These are phyloP conservation scores for Chamaecrista fasciculata DNA, from an alignment of 306 rosid species.

Conservation along the genomic window DNA sequence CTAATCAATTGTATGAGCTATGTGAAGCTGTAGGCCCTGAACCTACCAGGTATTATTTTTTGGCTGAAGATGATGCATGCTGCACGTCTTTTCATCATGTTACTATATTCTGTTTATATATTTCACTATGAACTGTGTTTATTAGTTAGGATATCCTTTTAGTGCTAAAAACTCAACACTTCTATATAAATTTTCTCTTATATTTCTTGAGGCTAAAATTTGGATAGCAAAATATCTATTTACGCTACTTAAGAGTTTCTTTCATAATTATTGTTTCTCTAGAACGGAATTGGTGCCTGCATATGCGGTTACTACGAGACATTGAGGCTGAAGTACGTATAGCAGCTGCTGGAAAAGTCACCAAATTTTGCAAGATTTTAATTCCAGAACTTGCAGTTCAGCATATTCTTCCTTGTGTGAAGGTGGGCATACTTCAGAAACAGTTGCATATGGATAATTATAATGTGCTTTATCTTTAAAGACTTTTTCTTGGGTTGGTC, in stretches of 20 bases:
- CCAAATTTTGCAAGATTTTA: conserved; percentile 88
- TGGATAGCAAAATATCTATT: not conserved
- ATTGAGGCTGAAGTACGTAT: conserved; percentile 99
- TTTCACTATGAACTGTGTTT: conserved; percentile 10
- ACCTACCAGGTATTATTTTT: conserved; percentile 71
- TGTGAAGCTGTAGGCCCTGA: conserved; percentile 99
- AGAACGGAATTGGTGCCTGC: conserved; percentile 96
- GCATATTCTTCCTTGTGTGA: conserved; percentile 96
- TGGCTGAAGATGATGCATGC: not conserved
- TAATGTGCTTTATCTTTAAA: conserved; percentile 6
- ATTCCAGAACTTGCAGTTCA: conserved; percentile 86
- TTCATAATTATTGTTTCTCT: conserved; percentile 24
- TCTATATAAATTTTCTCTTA: conserved; percentile 15
- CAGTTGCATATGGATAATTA: conserved; percentile 10
- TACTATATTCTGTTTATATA: conserved; percentile 10
- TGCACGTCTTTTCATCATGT: conserved; percentile 21
- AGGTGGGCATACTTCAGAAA: conserved; percentile 49
- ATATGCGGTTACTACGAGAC: conserved; percentile 89
- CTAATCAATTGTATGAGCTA: conserved; percentile 90
- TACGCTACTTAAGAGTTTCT: conserved; percentile 15
- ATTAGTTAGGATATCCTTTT: conserved; percentile 13
- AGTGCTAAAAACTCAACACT: conserved; percentile 9
- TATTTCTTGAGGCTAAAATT: not conserved
- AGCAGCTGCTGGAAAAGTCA: conserved; percentile 98
- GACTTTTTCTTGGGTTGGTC: conserved; percentile 18